Conservation (phyloP, 306 rosid genomes). For the Dalbergia oliveri region DNA sequence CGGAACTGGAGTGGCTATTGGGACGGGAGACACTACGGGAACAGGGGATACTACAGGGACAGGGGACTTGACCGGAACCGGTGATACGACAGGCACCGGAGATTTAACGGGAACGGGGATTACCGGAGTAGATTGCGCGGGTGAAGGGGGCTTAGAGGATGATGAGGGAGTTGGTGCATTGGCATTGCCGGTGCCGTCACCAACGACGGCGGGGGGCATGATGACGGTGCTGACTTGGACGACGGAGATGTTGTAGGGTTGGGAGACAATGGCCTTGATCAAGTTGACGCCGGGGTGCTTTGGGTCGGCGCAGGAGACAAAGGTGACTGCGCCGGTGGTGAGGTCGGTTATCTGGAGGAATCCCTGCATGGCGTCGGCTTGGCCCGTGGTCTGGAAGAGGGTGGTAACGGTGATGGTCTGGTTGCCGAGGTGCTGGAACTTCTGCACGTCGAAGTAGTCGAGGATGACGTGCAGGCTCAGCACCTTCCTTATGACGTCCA, state of each 20-base stretch:
- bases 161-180: neutral
- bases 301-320: slow-evolving; percentile 36
- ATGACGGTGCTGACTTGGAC: slow-evolving; percentile 52
- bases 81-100: neutral
- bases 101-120: neutral
- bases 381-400: slow-evolving; percentile 39
- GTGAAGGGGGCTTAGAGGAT: neutral
- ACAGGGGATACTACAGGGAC: neutral
- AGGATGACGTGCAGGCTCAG: slow-evolving; percentile 56
- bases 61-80: neutral
- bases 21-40: neutral
- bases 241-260: slow-evolving; percentile 53
- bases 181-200: neutral
- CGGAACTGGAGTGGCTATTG: neutral
- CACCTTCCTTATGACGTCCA: slow-evolving; percentile 43
- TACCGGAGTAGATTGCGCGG: neutral
- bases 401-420: slow-evolving; percentile 41
- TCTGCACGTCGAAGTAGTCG: slow-evolving; percentile 41
- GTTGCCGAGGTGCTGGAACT: slow-evolving; percentile 15
- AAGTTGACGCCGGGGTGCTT: slow-evolving; percentile 17
- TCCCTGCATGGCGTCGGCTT: slow-evolving; percentile 40
- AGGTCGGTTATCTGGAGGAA: slow-evolving; percentile 38
- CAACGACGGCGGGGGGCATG: slow-evolving; percentile 21
- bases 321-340: slow-evolving; percentile 11
- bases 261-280: slow-evolving; percentile 23